Base-by-base conservation (phyloP, 345 rosid genomes). In the Anacardium occidentale region DNA sequence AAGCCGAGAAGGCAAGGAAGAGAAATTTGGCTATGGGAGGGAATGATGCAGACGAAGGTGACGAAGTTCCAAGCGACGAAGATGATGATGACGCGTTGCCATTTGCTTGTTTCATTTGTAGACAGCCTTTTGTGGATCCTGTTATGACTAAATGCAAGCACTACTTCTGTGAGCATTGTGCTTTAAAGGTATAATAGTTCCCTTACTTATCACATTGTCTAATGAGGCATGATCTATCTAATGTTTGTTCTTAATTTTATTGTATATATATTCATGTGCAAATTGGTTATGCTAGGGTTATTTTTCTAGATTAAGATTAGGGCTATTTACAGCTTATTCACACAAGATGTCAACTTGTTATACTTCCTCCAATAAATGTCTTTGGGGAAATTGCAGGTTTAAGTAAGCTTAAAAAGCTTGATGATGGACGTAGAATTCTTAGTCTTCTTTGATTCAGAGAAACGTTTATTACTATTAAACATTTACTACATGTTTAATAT, bases 111-210 rank as follows among this genome's bases (percentile, higher is more conserved):
- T 93, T 87, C 81, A 91, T 93, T 20, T 91, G 97, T 77, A 87
- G 92, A 79, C 78, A 87, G 61, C 80, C 83, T 11, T 93, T 93
- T 79, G 90, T 84, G 24, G 96, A 93, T 78, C 97, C 97, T 12
- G 97, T 93, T 3, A 83, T 91, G 50, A 91, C 96, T 3, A 89
- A 93, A 58, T 93, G 97, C 90, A 88, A 86, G 77, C 97, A 93
- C 66, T 89, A 88, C 82, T 91, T 93, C 77, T 93, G 96, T 11
- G 96, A 93, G 89, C 98, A 93, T 79, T 93, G 97, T 68, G 96
- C 98, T 76, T 79, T 91, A 54, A 91, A 83, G 98, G 98, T 91
- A 77, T 15, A 37, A 21, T 32, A 10, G n/a, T 26, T 34, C 44
- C 42, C 42, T 7, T 37, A 26, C 29, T 26, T 59, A 29, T 66